These are phyloP conservation scores for Microsporum canis DNA, from an alignment of 2,329 filamentous ascomycete species.

Conservation along the genomic window DNA sequence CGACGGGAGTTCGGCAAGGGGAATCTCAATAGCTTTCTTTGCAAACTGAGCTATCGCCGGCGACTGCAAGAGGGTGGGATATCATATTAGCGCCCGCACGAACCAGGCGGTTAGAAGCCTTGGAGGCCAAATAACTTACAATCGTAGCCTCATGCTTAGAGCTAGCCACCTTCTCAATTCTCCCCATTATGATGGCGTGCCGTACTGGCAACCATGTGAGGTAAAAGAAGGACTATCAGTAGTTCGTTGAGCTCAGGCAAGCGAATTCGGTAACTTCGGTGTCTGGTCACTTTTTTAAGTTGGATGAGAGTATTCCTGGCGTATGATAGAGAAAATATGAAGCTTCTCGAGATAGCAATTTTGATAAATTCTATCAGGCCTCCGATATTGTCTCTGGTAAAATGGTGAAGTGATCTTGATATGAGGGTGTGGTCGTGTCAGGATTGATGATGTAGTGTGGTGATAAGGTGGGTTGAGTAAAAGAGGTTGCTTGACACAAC, in stretches of 20 bases:
- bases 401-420: not conserved
- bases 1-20: conserved; percentile 64
- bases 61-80: conserved; percentile 47
- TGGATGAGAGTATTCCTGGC: not conserved
- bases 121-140: conserved; percentile 25
- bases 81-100: conserved; percentile 18
- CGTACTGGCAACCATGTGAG: conserved; percentile 33
- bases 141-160: conserved; percentile 43
- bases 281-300: not conserved
- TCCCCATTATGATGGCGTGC: conserved; percentile 35
- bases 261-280: not conserved
- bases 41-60: conserved; percentile 78
- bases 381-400: not conserved
- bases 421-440: not conserved
- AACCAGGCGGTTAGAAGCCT: conserved; percentile 2
- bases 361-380: not conserved
- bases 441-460: conserved; percentile 3
- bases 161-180: conserved; percentile 43
- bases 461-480: conserved; percentile 7
- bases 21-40: conserved; percentile 52
- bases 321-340: not conserved
- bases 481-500: not conserved
- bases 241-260: not conserved
- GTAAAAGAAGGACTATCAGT: conserved; percentile 5
- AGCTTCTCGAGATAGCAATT: not conserved